Base-by-base conservation (phyloP, 1,284 basidiomycete genomes). In the Tranzscheliella williamsii region DNA sequence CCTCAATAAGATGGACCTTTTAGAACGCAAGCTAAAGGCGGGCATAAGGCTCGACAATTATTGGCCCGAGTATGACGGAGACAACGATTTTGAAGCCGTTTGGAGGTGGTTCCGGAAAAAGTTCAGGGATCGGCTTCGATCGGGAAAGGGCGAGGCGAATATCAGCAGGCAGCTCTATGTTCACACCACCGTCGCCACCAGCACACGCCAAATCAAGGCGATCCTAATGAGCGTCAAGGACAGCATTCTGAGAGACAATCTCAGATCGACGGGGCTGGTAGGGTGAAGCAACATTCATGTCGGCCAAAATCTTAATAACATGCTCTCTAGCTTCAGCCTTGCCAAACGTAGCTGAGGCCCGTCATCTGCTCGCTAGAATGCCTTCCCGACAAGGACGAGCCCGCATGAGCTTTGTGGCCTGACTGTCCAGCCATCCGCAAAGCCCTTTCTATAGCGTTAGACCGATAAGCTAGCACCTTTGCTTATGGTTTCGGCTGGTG, bases 1-100 rank as follows among this genome's bases (percentile, higher is more conserved):
- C n/a, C 26, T 72, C 2, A 72, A 72, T 60, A 72, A 71, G 44
- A 63, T 71, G 20, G 66, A 69, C 38, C 20, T 71, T 13, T 36
- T 71, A 12, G 52, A 58, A 22, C 37, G 42, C 12, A 68, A 71
- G 42, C 24, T 69, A 4, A 26, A 24, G 9, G 16, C 23, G 12
- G 60, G 60, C 2, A 40, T 57, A 1, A 15, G 18, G 20, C 17
- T 63, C 17, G n/a, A 16, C 1, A 38, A n/a, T 11, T 55, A 57
- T 29, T 68, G 58, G 42, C 32, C 23, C 5, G 52, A 54, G 26
- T 70, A 66, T 23, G 42, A 42, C 1, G 67, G 67, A 0, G 49
- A 57, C 24, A 60, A 68, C 29, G 54, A 65, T 13, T 61, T 63
- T 24, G 67, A 70, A 18, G 53, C 58, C 15, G 65, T 67, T 4